A percentile compares a stretch with the other conserved stretches of the same genome.
Conservation (phyloP, 2,329 filamentous ascomycete species). For the Pyrenophora seminiperda region DNA sequence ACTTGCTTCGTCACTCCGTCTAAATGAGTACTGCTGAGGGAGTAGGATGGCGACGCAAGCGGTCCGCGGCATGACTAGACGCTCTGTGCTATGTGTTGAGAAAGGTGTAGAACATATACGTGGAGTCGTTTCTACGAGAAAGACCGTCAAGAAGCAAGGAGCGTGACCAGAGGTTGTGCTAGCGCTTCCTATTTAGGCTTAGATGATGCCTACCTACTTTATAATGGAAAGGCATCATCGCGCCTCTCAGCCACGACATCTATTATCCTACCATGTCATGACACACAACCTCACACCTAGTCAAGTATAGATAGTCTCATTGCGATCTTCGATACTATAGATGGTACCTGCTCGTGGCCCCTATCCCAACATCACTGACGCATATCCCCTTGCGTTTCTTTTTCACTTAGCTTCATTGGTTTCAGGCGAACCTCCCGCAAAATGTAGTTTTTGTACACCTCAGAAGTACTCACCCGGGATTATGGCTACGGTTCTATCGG, state of each 20-base stretch:
- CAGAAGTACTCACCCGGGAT: slow-evolving; percentile 1
- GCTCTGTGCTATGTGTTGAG: background rate
- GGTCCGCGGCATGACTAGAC: no score
- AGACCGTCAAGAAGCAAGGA: background rate
- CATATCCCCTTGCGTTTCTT: slow-evolving; percentile 8
- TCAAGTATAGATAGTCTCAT: background rate
- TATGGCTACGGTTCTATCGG: slow-evolving; percentile 2
- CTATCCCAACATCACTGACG: background rate
- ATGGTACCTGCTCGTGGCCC: no score
- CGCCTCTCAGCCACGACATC: slow-evolving; percentile 5
- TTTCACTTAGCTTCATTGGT: slow-evolving; percentile 6
- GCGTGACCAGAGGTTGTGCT: slow-evolving; percentile 3
- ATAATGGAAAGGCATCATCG: background rate
- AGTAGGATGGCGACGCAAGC: background rate
- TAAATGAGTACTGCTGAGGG: background rate
- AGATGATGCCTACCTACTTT: background rate
- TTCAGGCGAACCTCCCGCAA: slow-evolving; percentile 1
- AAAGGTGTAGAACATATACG: background rate
- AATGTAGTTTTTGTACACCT: background rate
- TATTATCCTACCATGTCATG: background rate
- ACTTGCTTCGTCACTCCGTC: slow-evolving; percentile 1
- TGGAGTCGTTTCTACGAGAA: slow-evolving; percentile 4
- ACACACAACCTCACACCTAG: background rate
- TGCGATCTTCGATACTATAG: background rate
- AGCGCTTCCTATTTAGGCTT: background rate